phyloP scores from a whole-genome alignment of 495 filamentous ascomycete species.

The Trichoderma gamsii region DNA sequence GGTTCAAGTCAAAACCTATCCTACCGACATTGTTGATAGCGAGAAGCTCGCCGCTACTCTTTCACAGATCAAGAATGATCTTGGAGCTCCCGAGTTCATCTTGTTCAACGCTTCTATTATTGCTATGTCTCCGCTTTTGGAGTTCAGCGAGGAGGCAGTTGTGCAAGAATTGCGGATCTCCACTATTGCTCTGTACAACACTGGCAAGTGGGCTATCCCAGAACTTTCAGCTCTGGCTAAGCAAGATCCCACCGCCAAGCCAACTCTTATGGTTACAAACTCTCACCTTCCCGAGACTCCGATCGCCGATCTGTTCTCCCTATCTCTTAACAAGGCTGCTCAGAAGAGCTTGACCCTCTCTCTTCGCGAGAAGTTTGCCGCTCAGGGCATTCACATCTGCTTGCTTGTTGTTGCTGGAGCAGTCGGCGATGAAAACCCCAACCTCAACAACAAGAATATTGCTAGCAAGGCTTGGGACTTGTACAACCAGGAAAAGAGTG shows the following conservation, averaged over 20 bases:
- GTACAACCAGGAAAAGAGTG: constrained; percentile 25
- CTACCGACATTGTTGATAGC: constrained; percentile 30
- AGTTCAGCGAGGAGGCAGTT: constrained; percentile 29
- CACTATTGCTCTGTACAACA: constrained; percentile 32
- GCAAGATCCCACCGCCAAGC: constrained; percentile 22
- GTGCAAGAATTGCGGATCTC: constrained; percentile 36
- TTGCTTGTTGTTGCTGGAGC: constrained; percentile 32
- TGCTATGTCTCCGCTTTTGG: constrained; percentile 24
- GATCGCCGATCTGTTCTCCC: constrained; percentile 33
- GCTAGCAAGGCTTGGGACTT: constrained; percentile 34
- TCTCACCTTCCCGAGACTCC: constrained; percentile 30
- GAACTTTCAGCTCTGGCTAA: constrained; percentile 26
- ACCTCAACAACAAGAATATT: constrained; percentile 33
- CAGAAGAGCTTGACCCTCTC: constrained; percentile 36
- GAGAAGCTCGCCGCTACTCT: constrained; percentile 24
- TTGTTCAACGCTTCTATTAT: constrained; percentile 40
- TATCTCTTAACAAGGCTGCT: constrained; percentile 37
- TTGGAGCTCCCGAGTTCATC: constrained; percentile 30
- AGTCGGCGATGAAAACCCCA: constrained; percentile 28
- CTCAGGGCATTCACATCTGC: constrained; percentile 34
- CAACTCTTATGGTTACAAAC: constrained; percentile 34
- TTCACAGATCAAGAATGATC: constrained; percentile 25
- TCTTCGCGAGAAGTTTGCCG: constrained; percentile 26
- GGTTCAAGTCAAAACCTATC: constrained; percentile 27
- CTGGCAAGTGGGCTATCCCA: constrained; percentile 32